phyloP scores from a whole-genome alignment of 768 basidiomycete genomes.

The Russula virescens region DNA sequence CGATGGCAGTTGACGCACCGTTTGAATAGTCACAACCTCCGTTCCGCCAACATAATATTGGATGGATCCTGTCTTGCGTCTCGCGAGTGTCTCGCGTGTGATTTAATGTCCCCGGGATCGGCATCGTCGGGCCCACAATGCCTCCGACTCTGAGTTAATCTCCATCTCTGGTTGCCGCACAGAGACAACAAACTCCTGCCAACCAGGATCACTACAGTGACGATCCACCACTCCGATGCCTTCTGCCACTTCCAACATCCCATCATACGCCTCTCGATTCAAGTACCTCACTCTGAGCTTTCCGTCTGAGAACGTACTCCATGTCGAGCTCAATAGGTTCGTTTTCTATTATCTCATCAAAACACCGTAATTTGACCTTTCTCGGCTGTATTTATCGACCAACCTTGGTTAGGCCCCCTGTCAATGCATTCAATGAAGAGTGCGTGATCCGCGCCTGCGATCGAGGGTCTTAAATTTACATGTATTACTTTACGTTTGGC shows the following conservation, averaged over 20 bases:
- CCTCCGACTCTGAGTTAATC: too few species aligned
- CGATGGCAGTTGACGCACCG: too few species aligned
- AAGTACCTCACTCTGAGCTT: slow-evolving; percentile 20
- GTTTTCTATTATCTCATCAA: background rate
- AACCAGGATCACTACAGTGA: too few species aligned
- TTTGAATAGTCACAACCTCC: too few species aligned
- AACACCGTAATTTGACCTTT: background rate
- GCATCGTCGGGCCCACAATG: too few species aligned
- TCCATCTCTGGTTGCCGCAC: too few species aligned
- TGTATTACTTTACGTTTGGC: background rate
- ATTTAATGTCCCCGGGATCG: too few species aligned
- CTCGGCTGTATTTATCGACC: background rate
- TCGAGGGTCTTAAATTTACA: background rate
- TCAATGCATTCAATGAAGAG: slow-evolving; percentile 19
- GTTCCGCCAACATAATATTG: too few species aligned
- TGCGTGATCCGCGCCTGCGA: background rate
- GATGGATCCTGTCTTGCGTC: too few species aligned
- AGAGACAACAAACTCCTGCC: too few species aligned
- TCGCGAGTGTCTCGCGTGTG: too few species aligned
- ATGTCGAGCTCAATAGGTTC: slow-evolving; percentile 22
- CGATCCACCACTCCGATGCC: background rate
- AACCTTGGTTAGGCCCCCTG: slow-evolving; percentile 9
- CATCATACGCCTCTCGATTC: slow-evolving; percentile 21
- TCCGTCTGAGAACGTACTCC: slow-evolving; percentile 18
- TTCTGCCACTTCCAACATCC: background rate